Percentiles rank a stretch among this genome's conserved stretches.
phyloP scores from a whole-genome alignment of 306 rosid genomes.

The Malus sieversii region DNA sequence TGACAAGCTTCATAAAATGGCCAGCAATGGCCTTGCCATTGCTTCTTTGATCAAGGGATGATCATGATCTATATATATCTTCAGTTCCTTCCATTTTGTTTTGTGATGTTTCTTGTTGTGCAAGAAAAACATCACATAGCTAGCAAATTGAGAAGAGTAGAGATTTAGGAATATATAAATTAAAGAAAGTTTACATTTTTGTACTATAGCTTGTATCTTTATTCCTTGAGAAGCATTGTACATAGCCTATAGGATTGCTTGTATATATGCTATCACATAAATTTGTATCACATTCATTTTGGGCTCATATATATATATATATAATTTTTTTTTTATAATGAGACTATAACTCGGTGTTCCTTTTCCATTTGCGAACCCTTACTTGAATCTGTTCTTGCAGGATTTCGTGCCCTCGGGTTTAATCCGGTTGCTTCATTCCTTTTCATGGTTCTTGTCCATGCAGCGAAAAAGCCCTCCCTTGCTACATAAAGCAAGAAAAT shows the following conservation, averaged over 20 bases:
- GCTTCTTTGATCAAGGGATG: conserved; percentile 6
- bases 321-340: too few species aligned
- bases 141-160: not conserved
- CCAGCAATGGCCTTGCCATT: conserved; percentile 34
- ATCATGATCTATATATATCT: not conserved
- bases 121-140: not conserved
- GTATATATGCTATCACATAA: not conserved
- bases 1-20: conserved; percentile 20
- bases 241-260: not conserved
- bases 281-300: not conserved
- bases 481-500: too few species aligned
- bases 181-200: not conserved
- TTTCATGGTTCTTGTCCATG: too few species aligned
- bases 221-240: not conserved
- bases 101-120: not conserved
- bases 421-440: too few species aligned
- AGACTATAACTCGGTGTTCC: too few species aligned
- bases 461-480: too few species aligned
- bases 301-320: not conserved
- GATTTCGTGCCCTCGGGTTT: too few species aligned
- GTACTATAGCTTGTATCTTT: not conserved
- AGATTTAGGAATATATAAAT: not conserved
- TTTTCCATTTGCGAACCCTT: too few species aligned
- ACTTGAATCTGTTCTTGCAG: too few species aligned
- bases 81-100: not conserved